A percentile compares a stretch with the other conserved stretches of the same genome.
These are phyloP conservation scores for Solanum okadae DNA, from an alignment of 257 asterid genomes.

Conservation along the genomic window DNA sequence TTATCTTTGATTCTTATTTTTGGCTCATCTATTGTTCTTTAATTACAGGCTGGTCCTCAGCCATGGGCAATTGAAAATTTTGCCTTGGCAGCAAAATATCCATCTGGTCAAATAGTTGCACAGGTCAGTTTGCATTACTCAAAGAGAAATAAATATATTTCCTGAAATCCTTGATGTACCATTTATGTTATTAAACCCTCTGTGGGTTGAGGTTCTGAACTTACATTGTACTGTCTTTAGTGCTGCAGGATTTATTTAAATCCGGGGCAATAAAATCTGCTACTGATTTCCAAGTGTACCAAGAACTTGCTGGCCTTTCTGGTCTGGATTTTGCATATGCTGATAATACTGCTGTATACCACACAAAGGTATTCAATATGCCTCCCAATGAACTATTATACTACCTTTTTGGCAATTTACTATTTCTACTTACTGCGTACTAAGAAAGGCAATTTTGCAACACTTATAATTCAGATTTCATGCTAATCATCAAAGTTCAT, in stretches of 20 bases:
- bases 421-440: neutral
- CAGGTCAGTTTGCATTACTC: slow-evolving; percentile 42
- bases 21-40: neutral
- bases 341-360: slow-evolving; percentile 87
- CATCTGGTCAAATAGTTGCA: slow-evolving; percentile 76
- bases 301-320: slow-evolving; percentile 86
- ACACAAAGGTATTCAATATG: slow-evolving; percentile 60
- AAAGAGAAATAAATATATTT: neutral
- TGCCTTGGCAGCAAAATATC: slow-evolving; percentile 79
- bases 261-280: slow-evolving; percentile 90
- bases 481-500: neutral
- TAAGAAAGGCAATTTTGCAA: neutral
- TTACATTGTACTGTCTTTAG: slow-evolving; percentile 13
- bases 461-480: neutral
- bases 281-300: slow-evolving; percentile 93
- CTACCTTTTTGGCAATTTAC: neutral
- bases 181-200: neutral
- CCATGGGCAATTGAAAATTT: slow-evolving; percentile 91
- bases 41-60: slow-evolving; percentile 87
- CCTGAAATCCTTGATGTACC: neutral
- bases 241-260: slow-evolving; percentile 71
- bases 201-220: neutral
- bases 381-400: neutral
- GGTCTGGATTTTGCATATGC: slow-evolving; percentile 94
- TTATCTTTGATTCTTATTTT: neutral